Percentiles rank a stretch among this genome's conserved stretches.
phyloP scores from a whole-genome alignment of 2,329 filamentous ascomycete species.

The Pseudopyricularia javanii region DNA sequence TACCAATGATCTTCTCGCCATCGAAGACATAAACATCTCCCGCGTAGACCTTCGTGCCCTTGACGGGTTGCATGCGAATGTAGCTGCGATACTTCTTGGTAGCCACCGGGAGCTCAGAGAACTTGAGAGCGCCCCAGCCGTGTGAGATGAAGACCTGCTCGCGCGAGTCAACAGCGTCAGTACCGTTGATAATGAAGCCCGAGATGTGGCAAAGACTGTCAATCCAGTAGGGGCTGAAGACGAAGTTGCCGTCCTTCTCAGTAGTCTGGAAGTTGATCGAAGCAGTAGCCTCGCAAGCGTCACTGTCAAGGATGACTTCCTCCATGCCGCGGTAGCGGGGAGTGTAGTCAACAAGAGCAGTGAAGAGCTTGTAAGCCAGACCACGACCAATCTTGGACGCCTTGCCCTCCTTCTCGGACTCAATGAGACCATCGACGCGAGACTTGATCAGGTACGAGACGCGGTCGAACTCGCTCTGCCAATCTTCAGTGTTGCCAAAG shows the following conservation, averaged over 20 bases:
- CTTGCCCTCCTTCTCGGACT: conserved; percentile 50
- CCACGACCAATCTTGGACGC: conserved; percentile 64
- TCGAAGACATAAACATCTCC: conserved; percentile 45
- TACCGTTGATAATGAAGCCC: conserved; percentile 48
- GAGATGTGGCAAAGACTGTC: conserved; percentile 47
- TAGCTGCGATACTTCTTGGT: conserved; percentile 41
- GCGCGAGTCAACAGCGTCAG: conserved; percentile 40
- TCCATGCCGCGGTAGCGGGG: conserved; percentile 43
- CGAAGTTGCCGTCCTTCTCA: conserved; percentile 34
- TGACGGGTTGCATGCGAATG: conserved; percentile 43
- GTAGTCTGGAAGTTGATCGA: conserved; percentile 32
- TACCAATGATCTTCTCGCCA: conserved; percentile 33
- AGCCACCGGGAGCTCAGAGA: conserved; percentile 30
- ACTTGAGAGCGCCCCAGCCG: conserved; percentile 42
- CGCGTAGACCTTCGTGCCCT: conserved; percentile 36
- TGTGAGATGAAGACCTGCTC: conserved; percentile 47
- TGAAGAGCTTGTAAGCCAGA: conserved; percentile 63
- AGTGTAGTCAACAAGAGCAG: conserved; percentile 43
- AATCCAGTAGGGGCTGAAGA: conserved; percentile 47
- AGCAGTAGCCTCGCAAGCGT: conserved; percentile 28
- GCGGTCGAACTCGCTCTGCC: conserved; percentile 54
- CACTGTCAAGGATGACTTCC: conserved; percentile 41
- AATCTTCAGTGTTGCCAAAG: conserved; percentile 46
- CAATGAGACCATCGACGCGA: conserved; percentile 43
- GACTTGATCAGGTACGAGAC: conserved; percentile 57